Conservation (phyloP, 345 rosid species). For the Kernera saxatilis region DNA sequence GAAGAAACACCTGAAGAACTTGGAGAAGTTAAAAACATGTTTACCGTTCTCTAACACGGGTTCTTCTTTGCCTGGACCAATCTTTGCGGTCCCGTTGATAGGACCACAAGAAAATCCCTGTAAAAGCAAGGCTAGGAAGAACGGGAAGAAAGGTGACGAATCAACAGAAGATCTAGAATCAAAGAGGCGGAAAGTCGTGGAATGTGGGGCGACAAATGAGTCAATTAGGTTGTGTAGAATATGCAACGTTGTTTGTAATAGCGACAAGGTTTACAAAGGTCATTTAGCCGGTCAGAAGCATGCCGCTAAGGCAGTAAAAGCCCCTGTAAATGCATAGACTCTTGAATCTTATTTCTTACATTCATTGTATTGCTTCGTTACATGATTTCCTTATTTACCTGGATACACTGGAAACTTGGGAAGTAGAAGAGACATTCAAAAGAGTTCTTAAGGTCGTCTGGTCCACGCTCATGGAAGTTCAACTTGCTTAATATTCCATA, state of each 20-base stretch:
- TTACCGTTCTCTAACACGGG: neutral
- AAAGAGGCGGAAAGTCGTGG: constrained; percentile 37
- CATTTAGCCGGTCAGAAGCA: constrained; percentile 47
- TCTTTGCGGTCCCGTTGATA: constrained; percentile 9
- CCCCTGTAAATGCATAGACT: neutral
- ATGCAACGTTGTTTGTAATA: constrained; percentile 50
- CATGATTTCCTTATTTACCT: constrained; percentile 24
- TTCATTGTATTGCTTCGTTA: neutral
- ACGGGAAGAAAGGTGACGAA: constrained; percentile 32
- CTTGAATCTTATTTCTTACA: constrained; percentile 3
- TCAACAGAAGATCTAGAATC: constrained; percentile 30
- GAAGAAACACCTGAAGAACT: constrained; percentile 35
- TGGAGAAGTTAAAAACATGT: constrained; percentile 20
- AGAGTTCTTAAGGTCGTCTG: neutral
- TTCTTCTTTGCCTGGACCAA: neutral
- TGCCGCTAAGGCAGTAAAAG: constrained; percentile 22
- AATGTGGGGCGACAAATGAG: constrained; percentile 40
- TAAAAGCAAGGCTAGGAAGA: constrained; percentile 22
- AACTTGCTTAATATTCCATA: constrained; percentile 62
- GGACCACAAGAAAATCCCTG: constrained; percentile 33
- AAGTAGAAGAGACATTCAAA: neutral
- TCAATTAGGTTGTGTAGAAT: constrained; percentile 39
- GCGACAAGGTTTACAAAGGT: constrained; percentile 34
- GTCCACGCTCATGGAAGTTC: constrained; percentile 35
- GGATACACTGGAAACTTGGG: neutral